Percentiles rank a stretch among this genome's conserved stretches.
These are phyloP conservation scores for Linderniella brevidens DNA, from an alignment of 257 asterid genomes.

Conservation along the genomic window DNA sequence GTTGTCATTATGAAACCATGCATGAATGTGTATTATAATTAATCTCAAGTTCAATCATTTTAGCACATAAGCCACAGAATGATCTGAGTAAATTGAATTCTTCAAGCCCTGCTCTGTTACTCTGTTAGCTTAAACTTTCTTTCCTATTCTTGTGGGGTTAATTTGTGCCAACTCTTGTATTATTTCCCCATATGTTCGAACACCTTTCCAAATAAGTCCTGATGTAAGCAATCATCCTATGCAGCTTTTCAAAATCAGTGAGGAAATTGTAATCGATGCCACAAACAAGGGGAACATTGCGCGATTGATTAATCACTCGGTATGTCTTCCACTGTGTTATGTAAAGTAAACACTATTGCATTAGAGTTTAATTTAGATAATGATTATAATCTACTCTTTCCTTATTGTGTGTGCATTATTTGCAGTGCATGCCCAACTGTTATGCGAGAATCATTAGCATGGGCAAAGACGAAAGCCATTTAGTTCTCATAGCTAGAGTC, in stretches of 20 bases:
- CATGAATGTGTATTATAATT: too few relatives aligned
- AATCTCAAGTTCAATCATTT: too few relatives aligned
- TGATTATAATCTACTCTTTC: too few relatives aligned
- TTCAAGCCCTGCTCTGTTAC: too few relatives aligned
- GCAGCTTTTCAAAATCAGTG: slow-evolving; percentile 95
- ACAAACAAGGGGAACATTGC: slow-evolving; percentile 87
- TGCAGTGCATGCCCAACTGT: slow-evolving; percentile 95
- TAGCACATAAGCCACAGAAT: too few relatives aligned
- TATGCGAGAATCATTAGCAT: slow-evolving; percentile 75
- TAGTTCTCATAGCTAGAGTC: slow-evolving; percentile 73
- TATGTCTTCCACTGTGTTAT: slow-evolving; percentile 16
- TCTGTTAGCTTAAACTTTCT: too few relatives aligned
- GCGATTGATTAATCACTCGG: slow-evolving; percentile 95
- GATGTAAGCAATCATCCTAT: not conserved
- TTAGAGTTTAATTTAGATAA: too few relatives aligned
- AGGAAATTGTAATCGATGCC: slow-evolving; percentile 87
- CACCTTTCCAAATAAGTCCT: not conserved
- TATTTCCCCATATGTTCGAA: too few relatives aligned
- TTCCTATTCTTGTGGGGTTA: too few relatives aligned
- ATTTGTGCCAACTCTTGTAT: too few relatives aligned
- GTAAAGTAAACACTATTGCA: not conserved
- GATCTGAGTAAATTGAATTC: too few relatives aligned
- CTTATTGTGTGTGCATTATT: not conserved
- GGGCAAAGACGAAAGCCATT: slow-evolving; percentile 61
- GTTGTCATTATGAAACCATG: too few relatives aligned